Base-by-base conservation (phyloP, 192 early-diverging fungal species). In the Gorgonomyces haynaldii region DNA sequence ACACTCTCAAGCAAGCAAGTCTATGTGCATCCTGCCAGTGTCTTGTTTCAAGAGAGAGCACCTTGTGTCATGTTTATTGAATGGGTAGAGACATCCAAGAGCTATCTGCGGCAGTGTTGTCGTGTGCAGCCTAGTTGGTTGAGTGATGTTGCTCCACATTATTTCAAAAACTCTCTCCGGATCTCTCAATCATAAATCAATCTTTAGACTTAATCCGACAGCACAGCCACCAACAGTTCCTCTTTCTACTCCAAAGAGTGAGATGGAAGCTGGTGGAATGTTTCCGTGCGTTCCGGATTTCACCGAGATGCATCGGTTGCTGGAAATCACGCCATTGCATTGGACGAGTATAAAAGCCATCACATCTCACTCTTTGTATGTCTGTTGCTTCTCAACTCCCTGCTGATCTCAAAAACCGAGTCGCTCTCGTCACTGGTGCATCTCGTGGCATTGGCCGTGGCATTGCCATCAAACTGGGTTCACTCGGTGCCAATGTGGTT, bases 31-130 rank as follows among this genome's bases (percentile, higher is more conserved):
- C 95, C 95, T 13, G 80, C 81, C 0, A 87, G 83, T 27, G 74
- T 84, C 19, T 62, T 96, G 56, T 93, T 91, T 70, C 72, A 72
- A 19, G 84, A 80, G 57, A 85, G 82, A 30, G 58, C 69, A 0
- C 78, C 82, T 29, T 79, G 83, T 2, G 77, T 96, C 29, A 79
- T 95, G 62, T 96, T 86, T 58, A 85, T 84, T 56, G 90, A 96
- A 60, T 62, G 93, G 38, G 91, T 83, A 44, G 56, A 86, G 31
- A 98, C 96, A 0, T 83, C 85, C 19, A 82, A 78, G 39, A 76
- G 89, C 42, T 95, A 95, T 65, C 81, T 95, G 37, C 75, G 91
- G 12, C 79, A 83, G 28, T 82, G 88, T 0, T 85, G 83, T 16
- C 71, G 79, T 0, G 78, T 90, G 3, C 82, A 94, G 50, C 73